phyloP scores from a whole-genome alignment of 192 early-diverging fungal species.

The Linnemannia exigua region DNA sequence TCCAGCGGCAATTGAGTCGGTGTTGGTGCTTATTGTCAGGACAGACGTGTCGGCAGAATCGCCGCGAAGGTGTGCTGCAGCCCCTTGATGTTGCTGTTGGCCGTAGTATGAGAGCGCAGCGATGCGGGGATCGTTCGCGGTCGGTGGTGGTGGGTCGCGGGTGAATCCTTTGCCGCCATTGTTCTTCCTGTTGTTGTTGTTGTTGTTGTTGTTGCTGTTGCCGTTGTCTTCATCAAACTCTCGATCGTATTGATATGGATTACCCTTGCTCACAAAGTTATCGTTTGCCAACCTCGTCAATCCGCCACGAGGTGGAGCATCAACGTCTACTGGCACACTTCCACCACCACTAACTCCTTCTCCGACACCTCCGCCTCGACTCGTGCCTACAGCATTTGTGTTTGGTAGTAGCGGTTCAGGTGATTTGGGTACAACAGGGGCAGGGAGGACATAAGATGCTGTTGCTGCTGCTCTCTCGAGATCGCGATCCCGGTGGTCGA shows the following conservation, averaged over 20 bases:
- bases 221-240: neutral
- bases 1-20: neutral
- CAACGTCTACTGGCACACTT: neutral
- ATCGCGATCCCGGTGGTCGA: constrained; percentile 27
- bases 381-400: neutral
- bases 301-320: neutral
- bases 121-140: neutral
- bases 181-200: neutral
- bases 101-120: neutral
- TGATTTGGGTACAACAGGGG: neutral
- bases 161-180: constrained; percentile 9
- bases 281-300: constrained; percentile 10
- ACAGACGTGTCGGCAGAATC: constrained; percentile 17
- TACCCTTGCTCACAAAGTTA: constrained; percentile 24
- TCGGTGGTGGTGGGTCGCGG: neutral
- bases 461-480: constrained; percentile 10
- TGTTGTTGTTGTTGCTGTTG: neutral
- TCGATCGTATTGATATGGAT: neutral
- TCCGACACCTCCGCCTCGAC: neutral
- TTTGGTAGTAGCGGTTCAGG: neutral
- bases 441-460: constrained; percentile 11
- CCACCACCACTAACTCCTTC: neutral
- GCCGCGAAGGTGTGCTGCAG: neutral
- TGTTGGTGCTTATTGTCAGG: neutral
- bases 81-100: neutral